Conservation (phyloP, 2,329 filamentous ascomycete species). For the Alternaria brassicae region DNA sequence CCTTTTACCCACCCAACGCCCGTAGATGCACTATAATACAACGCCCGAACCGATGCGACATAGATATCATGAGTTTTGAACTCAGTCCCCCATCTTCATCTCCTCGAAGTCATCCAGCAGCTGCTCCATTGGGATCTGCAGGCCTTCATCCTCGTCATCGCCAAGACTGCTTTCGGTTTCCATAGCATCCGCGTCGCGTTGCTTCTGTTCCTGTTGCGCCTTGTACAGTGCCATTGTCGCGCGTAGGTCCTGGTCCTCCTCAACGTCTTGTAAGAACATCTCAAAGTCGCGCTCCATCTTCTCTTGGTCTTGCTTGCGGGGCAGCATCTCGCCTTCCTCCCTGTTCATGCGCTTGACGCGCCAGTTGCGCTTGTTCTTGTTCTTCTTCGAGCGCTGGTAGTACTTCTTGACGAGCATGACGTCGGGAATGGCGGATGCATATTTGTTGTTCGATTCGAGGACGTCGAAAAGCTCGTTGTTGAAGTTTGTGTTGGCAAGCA, state of each 20-base stretch:
- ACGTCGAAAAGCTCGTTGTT: slow-evolving; percentile 88
- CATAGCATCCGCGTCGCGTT: slow-evolving; percentile 69
- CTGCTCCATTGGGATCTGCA: slow-evolving; percentile 60
- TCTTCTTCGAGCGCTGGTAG: slow-evolving; percentile 84
- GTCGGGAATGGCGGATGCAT: slow-evolving; percentile 82
- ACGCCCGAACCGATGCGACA: slow-evolving; percentile 4
- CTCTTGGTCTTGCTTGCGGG: slow-evolving; percentile 86
- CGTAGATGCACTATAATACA: slow-evolving; percentile 10
- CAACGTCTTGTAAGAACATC: slow-evolving; percentile 94
- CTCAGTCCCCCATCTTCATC: slow-evolving; percentile 69
- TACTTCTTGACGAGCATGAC: slow-evolving; percentile 97
- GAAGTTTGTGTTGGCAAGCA: slow-evolving; percentile 87
- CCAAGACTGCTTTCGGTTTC: slow-evolving; percentile 66
- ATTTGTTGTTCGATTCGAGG: slow-evolving; percentile 76
- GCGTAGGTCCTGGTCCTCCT: slow-evolving; percentile 90
- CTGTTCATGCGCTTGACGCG: slow-evolving; percentile 90
- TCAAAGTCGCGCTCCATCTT: slow-evolving; percentile 93
- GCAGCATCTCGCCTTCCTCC: slow-evolving; percentile 86
- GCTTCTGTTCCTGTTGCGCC: slow-evolving; percentile 61
- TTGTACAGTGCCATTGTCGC: slow-evolving; percentile 88
- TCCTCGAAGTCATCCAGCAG: slow-evolving; percentile 94
- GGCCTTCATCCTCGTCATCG: slow-evolving; percentile 63
- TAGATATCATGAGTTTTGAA: not conserved
- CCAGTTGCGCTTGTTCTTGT: slow-evolving; percentile 75
- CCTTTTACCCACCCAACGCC: slow-evolving; percentile 10